These are phyloP conservation scores for Artomyces pyxidatus DNA, from an alignment of 768 basidiomycete species.

Conservation along the genomic window DNA sequence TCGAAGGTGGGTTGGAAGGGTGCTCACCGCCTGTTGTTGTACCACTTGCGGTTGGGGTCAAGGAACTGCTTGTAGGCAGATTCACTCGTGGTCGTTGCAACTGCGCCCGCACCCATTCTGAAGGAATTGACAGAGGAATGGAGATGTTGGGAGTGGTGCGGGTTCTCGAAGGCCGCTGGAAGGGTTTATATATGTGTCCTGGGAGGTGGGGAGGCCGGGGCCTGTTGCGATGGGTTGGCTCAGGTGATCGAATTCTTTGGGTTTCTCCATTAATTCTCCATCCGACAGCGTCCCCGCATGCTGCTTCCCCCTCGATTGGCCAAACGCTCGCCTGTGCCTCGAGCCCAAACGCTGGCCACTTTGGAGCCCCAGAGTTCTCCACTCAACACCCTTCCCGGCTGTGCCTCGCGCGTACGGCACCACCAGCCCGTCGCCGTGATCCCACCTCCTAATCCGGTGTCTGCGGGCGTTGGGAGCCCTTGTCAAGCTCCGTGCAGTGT, in stretches of 20 bases:
- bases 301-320: not conserved
- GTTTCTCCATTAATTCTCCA: not conserved
- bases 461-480: too few relatives aligned
- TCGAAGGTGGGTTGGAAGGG: not conserved
- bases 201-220: not conserved
- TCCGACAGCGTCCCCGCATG: not conserved
- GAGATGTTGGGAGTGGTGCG: not conserved
- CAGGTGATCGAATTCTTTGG: too few relatives aligned
- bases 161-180: not conserved
- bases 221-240: not conserved
- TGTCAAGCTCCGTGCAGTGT: too few relatives aligned
- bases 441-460: too few relatives aligned
- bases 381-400: too few relatives aligned
- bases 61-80: conserved; percentile 48
- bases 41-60: conserved; percentile 65
- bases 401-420: too few relatives aligned
- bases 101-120: conserved; percentile 50
- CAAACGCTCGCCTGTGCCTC: too few relatives aligned
- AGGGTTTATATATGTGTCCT: not conserved
- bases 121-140: conserved; percentile 9
- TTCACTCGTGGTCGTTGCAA: conserved; percentile 25
- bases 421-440: too few relatives aligned
- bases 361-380: too few relatives aligned
- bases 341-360: too few relatives aligned
- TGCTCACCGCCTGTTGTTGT: conserved; percentile 63